These are phyloP conservation scores for Colletotrichum costaricense DNA, from an alignment of 2,329 filamentous ascomycete genomes.

Conservation along the genomic window DNA sequence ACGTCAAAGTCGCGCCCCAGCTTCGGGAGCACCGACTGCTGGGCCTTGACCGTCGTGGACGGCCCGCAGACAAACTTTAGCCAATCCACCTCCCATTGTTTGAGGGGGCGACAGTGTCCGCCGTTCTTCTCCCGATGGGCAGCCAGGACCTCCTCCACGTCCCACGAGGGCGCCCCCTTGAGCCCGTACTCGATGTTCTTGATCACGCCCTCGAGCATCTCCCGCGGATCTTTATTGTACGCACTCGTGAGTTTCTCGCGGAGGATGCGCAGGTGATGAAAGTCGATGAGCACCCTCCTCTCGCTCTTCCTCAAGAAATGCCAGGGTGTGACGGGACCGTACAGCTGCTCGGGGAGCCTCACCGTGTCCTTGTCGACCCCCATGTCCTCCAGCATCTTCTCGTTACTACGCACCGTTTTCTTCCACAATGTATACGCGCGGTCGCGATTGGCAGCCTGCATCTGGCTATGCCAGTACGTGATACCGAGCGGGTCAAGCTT, in stretches of 20 bases:
- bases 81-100: slow-evolving; percentile 28
- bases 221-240: slow-evolving; percentile 40
- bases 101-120: not conserved
- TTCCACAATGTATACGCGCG: slow-evolving; percentile 40
- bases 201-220: slow-evolving; percentile 41
- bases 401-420: slow-evolving; percentile 37
- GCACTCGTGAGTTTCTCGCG: slow-evolving; percentile 41
- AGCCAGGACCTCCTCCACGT: slow-evolving; percentile 15
- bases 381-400: slow-evolving; percentile 27
- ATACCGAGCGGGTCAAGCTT: slow-evolving; percentile 45
- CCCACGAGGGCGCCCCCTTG: not conserved
- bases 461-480: slow-evolving; percentile 43
- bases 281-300: slow-evolving; percentile 40
- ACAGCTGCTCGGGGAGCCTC: slow-evolving; percentile 44
- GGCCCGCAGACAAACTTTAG: slow-evolving; percentile 24
- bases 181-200: slow-evolving; percentile 27
- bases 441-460: slow-evolving; percentile 38
- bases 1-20: slow-evolving; percentile 39
- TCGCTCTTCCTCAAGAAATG: slow-evolving; percentile 41
- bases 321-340: slow-evolving; percentile 42
- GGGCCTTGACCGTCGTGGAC: slow-evolving; percentile 39
- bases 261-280: slow-evolving; percentile 36
- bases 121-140: not conserved
- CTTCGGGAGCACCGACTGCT: slow-evolving; percentile 35
- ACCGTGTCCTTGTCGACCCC: slow-evolving; percentile 10